Evolutionary conservation across 2,329 filamentous ascomycete species (phyloP).

Genomic region (Monilinia vaccinii-corymbosi): DNA sequence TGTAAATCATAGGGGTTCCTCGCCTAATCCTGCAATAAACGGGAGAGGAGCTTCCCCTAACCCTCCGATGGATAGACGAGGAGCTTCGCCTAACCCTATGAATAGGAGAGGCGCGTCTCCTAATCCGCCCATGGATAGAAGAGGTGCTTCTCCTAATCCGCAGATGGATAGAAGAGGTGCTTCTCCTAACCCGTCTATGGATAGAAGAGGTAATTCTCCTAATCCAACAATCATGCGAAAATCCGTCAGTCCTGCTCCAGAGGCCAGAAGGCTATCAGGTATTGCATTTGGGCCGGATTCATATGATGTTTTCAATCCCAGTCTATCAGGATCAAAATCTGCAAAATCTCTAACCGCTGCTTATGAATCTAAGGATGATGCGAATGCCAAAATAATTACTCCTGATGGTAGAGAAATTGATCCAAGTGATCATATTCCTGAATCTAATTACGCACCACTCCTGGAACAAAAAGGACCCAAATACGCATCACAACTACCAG

Average conservation of each 20-base stretch:
- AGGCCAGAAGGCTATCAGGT: slow-evolving; percentile 45
- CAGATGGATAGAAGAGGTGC: no score
- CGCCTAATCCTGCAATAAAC: slow-evolving; percentile 19
- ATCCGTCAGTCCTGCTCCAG: slow-evolving; percentile 64
- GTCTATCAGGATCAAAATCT: slow-evolving; percentile 30
- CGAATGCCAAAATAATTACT: slow-evolving; percentile 62
- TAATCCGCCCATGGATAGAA: slow-evolving; percentile 14
- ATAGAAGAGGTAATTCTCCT: slow-evolving; percentile 43
- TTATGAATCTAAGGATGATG: slow-evolving; percentile 33
- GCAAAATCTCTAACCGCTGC: slow-evolving; percentile 22
- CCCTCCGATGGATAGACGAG: slow-evolving; percentile 14
- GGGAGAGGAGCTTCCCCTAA: slow-evolving; percentile 23
- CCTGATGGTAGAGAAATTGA: slow-evolving; percentile 70
- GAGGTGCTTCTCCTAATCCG: no score
- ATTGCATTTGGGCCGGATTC: slow-evolving; percentile 68
- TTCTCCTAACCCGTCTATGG: slow-evolving; percentile 34
- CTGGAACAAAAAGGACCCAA: slow-evolving; percentile 40
- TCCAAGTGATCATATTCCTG: slow-evolving; percentile 70
- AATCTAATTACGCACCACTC: slow-evolving; percentile 34
- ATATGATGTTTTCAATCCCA: slow-evolving; percentile 64
- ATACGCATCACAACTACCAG: slow-evolving; percentile 31
- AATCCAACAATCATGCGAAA: slow-evolving; percentile 48
- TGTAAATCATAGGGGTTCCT: slow-evolving; percentile 23
- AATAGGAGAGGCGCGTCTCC: slow-evolving; percentile 22
- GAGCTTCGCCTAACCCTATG: slow-evolving; percentile 22